These are phyloP conservation scores for Piper longum DNA, from an alignment of 164 flowering plant genomes.

Conservation along the genomic window DNA sequence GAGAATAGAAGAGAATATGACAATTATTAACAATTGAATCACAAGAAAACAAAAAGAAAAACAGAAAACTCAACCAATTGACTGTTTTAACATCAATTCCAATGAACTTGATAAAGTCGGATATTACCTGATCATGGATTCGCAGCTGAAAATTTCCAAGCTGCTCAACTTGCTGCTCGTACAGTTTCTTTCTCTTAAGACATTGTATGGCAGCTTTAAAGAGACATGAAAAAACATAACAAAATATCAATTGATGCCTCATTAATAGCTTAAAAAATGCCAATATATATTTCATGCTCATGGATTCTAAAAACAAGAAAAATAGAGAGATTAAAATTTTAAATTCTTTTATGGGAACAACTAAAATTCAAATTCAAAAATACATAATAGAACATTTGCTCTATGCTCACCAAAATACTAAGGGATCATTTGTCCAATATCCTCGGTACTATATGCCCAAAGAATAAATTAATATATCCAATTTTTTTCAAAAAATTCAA, in stretches of 20 bases:
- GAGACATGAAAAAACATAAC: neutral
- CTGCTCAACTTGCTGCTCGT: conserved; percentile 17
- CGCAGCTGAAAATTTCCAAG: conserved; percentile 8
- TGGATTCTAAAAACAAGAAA: neutral
- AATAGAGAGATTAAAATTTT: neutral
- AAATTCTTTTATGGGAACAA: too few species aligned
- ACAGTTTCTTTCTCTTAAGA: conserved; percentile 3
- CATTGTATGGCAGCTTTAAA: too few species aligned
- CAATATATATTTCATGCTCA: neutral
- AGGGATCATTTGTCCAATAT: too few species aligned
- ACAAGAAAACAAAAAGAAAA: too few species aligned
- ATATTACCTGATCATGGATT: too few species aligned
- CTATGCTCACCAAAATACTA: too few species aligned
- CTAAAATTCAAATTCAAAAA: too few species aligned
- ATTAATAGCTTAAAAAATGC: neutral
- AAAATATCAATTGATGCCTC: neutral
- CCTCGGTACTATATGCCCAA: too few species aligned
- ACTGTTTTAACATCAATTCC: too few species aligned
- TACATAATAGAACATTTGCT: too few species aligned
- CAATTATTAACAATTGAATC: neutral
- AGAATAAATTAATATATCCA: too few species aligned
- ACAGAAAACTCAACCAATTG: neutral
- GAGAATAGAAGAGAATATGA: neutral
- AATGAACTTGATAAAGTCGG: neutral
- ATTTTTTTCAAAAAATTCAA: too few species aligned